Base-by-base conservation (phyloP, 306 rosid genomes). In the Cicer judaicum region DNA sequence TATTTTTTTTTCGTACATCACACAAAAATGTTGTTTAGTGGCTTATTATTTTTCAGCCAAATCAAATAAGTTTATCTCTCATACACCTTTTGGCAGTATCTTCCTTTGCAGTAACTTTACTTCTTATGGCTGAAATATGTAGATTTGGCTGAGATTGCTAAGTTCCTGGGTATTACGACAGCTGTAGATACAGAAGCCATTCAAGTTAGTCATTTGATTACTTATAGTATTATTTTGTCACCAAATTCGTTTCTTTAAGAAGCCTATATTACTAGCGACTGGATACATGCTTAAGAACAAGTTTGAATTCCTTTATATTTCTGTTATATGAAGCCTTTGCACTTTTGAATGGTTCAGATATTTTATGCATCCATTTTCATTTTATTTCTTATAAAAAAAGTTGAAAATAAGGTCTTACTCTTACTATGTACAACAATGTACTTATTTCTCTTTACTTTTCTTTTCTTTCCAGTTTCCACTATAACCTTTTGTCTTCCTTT, bases 141-240 rank as follows among this genome's bases (percentile, higher is more conserved):
- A 92, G 97, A 93, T 88, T 84, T 93, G 81, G 97, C 92, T 1
- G 98, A 93, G 81, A 93, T 93, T 12, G 98, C 98, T 0, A 93
- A 91, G 86, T 93, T 93, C 83, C 79, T 93, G 55, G 97, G 92
- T 24, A 84, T 91, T 63, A 93, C 92, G 7, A 84, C 92, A 69
- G 75, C 89, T 61, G 84, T 85, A 40, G 97, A 93, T 80, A 93
- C 93, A 4, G 97, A 93, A 78, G 96, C 88, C 68, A 91, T 93
- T 79, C 98, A 93, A 82, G 98, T 91, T 73, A 74, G 97, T 85
- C 59, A 29, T 70, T 75, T 65, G 41, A 50, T 70, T 24, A 72
- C 40, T 42, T 53, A 5, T 43, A 16, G 68, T 34, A 39, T 5
- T 21, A 13, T 43, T 64, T 61, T 61, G 0, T 68, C 61, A 54